A percentile compares a stretch with the other conserved stretches of the same genome.
Conservation (phyloP, 129 eudicot genomes). For the Helianthus annuus region HanXRQr2.0-SUNRISE NC_035444.2:55359733-55360232, state of each 20-base stretch:
- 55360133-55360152: too few species aligned
- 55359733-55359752: not conserved
- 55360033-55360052: slow-evolving; percentile 65
- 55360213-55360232: too few species aligned
- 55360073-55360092: not conserved
- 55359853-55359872: slow-evolving; percentile 92
- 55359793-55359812: slow-evolving; percentile 16
- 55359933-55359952: not conserved
- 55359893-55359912: slow-evolving; percentile 80
- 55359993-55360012: slow-evolving; percentile 97
- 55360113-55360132: slow-evolving; percentile 68
- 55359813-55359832: slow-evolving; percentile 37
- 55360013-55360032: slow-evolving; percentile 93
- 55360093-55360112: not conserved
- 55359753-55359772: not conserved
- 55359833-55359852: slow-evolving; percentile 97
- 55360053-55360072: slow-evolving; percentile 39
- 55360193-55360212: too few species aligned
- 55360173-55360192: too few species aligned
- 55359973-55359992: slow-evolving; percentile 52
- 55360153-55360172: too few species aligned
- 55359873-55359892: slow-evolving; percentile 68
- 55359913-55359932: slow-evolving; percentile 8
- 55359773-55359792: slow-evolving; percentile 12
- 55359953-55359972: too few species aligned